These are phyloP conservation scores for Xylaria hypoxylon DNA, from an alignment of 2,329 filamentous ascomycete genomes.

Conservation along the genomic window DNA sequence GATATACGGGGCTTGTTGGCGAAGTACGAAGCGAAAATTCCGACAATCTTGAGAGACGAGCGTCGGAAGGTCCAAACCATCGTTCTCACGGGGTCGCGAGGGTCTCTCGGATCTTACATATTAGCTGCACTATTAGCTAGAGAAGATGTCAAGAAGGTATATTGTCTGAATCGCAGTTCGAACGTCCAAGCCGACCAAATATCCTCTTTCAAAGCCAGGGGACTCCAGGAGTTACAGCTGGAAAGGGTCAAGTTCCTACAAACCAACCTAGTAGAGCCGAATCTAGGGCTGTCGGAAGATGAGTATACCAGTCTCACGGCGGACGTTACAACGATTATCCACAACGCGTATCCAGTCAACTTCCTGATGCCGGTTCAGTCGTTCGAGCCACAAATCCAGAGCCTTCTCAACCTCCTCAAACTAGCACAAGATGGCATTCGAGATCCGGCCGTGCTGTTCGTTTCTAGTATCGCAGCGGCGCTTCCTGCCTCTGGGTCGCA, in stretches of 20 bases:
- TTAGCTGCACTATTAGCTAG: slow-evolving; percentile 34
- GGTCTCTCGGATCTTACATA: slow-evolving; percentile 41
- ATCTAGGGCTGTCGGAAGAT: slow-evolving; percentile 36
- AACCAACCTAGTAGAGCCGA: slow-evolving; percentile 37
- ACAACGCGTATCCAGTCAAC: slow-evolving; percentile 48
- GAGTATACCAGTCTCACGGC: slow-evolving; percentile 37
- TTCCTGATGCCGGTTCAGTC: slow-evolving; percentile 43
- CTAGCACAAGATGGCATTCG: slow-evolving; percentile 34
- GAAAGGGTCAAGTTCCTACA: slow-evolving; percentile 43
- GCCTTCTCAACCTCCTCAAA: slow-evolving; percentile 39
- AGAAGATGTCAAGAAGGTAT: slow-evolving; percentile 31
- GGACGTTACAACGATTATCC: slow-evolving; percentile 42
- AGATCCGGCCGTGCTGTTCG: slow-evolving; percentile 41
- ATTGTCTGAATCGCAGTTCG: slow-evolving; percentile 37
- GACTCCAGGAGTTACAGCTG: slow-evolving; percentile 27
- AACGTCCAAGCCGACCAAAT: slow-evolving; percentile 25
- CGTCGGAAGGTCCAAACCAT: slow-evolving; percentile 18
- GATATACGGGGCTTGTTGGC: slow-evolving; percentile 19
- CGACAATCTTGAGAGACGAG: slow-evolving; percentile 9
- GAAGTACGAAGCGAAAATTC: slow-evolving; percentile 33
- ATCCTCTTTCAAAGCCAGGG: slow-evolving; percentile 33
- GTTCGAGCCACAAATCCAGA: slow-evolving; percentile 43
- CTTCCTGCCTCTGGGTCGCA: slow-evolving; percentile 27
- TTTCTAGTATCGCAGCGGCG: slow-evolving; percentile 48
- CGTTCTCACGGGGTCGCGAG: slow-evolving; percentile 39